These are phyloP conservation scores for Linderina pennispora DNA, from an alignment of 192 early-diverging fungal genomes.

Conservation along the genomic window DNA sequence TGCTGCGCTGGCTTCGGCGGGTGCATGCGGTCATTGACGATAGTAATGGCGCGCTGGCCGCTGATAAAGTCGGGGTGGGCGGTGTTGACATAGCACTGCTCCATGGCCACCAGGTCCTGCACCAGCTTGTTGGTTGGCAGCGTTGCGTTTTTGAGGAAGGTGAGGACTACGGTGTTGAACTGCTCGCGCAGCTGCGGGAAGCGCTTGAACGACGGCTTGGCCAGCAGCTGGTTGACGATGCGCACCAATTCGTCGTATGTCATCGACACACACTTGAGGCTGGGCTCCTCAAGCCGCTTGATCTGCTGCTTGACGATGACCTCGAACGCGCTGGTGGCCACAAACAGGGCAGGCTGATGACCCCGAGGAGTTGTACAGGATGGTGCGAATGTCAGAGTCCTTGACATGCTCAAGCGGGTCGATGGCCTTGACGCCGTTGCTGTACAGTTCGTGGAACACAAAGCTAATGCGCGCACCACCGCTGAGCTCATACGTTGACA, in stretches of 20 bases:
- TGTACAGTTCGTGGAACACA: slow-evolving; percentile 98
- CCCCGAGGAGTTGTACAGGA: slow-evolving; percentile 97
- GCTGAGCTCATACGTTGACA: slow-evolving; percentile 90
- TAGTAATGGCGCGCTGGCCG: slow-evolving; percentile 91
- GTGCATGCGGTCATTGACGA: slow-evolving; percentile 82
- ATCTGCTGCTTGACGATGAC: slow-evolving; percentile 99
- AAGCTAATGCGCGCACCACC: slow-evolving; percentile 98
- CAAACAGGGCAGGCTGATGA: slow-evolving; percentile 96
- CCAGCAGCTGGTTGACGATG: slow-evolving; percentile 87
- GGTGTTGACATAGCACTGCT: slow-evolving; percentile 97
- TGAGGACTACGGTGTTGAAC: slow-evolving; percentile 89
- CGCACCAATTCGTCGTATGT: slow-evolving; percentile 97
- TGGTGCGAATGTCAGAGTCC: slow-evolving; percentile 97
- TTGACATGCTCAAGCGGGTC: slow-evolving; percentile 99
- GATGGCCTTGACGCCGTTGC: slow-evolving; percentile 84
- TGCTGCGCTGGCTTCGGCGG: slow-evolving; percentile 54
- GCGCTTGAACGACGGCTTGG: slow-evolving; percentile 90
- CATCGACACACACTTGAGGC: slow-evolving; percentile 90
- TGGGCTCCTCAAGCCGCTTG: slow-evolving; percentile 94
- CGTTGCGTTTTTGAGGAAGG: slow-evolving; percentile 89
- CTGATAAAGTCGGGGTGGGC: slow-evolving; percentile 98
- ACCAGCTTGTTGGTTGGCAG: slow-evolving; percentile 93
- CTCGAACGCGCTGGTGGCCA: slow-evolving; percentile 96
- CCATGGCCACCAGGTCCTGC: slow-evolving; percentile 85
- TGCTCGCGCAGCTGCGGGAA: slow-evolving; percentile 93